A percentile compares a stretch with the other conserved stretches of the same genome.
These are phyloP conservation scores for Silybum marianum DNA, from an alignment of 129 eudicot genomes.

Conservation along the genomic window DNA sequence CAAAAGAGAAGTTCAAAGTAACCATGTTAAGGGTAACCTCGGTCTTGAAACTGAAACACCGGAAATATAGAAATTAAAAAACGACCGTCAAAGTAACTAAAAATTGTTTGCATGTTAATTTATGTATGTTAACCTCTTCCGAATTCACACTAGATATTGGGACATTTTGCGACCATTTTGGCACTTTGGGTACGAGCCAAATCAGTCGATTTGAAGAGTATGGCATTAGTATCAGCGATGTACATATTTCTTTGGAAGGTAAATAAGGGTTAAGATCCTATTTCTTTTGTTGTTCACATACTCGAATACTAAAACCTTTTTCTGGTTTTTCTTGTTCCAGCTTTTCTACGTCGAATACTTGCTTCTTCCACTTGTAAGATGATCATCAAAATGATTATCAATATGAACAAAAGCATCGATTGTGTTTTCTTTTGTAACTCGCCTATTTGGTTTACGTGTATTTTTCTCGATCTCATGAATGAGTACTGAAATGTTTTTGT, in stretches of 20 bases:
- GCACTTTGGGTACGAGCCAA: slow-evolving; percentile 37
- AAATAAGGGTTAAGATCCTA: not conserved
- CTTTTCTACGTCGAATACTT: slow-evolving; percentile 34
- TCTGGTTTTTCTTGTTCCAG: slow-evolving; percentile 1
- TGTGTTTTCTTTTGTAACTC: too few species aligned
- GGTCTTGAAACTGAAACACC: not conserved
- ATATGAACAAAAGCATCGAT: not conserved
- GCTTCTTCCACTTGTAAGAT: slow-evolving; percentile 35
- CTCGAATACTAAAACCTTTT: not conserved
- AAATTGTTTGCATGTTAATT: not conserved
- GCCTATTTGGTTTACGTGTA: not conserved
- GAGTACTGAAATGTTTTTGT: too few species aligned
- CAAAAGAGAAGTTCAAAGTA: not conserved
- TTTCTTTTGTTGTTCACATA: not conserved
- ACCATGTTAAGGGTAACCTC: too few species aligned
- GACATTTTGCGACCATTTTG: slow-evolving; percentile 22
- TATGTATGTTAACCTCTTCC: not conserved
- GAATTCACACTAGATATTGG: slow-evolving; percentile 20
- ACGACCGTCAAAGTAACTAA: not conserved
- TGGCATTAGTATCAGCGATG: slow-evolving; percentile 29
- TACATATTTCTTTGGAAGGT: slow-evolving; percentile 45
- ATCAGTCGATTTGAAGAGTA: slow-evolving; percentile 33
- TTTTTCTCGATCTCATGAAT: not conserved
- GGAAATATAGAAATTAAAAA: not conserved
- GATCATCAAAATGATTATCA: not conserved